Evolutionary conservation across 116 monocot species (phyloP), one percentile per base, ranked within the genome.

Genomic region (Phalaenopsis hybrid): DNA sequence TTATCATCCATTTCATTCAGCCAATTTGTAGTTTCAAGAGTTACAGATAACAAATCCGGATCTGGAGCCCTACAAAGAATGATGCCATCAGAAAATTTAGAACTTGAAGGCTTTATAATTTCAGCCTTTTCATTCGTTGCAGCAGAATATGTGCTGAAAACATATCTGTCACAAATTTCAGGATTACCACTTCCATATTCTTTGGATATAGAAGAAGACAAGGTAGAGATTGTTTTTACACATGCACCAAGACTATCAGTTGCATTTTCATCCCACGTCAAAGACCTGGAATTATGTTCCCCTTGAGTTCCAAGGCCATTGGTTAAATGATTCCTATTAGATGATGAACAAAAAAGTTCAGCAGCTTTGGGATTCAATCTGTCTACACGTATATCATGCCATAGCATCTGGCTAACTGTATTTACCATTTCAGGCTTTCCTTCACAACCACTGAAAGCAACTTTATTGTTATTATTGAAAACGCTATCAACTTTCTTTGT

Each of bases 81-180:
- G 34, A 31, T 12, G 70, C 75, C 82, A 52, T 88, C 83, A 80
- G 57, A 78, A 23, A 81, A 78, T 65, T 80, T 52, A 9, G 88
- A 49, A 82, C 84, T 83, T 67, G 82, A n/a, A 84, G 85, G 43
- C 85, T 82, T 85, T 50, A 86, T 55, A 48, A 90, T 87, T 87
- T 90, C 90, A 80, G 73, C 81, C 84, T 94, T 91, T 82, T 94
- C 94, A 87, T 92, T 89, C 91, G 89, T 92, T 45, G 86, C 87
- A 74, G 87, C 85, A 76, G 81, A 86, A 84, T 82, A 75, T 81
- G 89, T 85, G 81, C 78, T 55, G 50, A 68, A 73, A 78, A 75
- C 41, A 44, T 8, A 4, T 44, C 20, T 75, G 11, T 20, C 75
- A 20, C 4, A 16, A 15, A 9, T 44, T 75, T 75, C 44, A 44